Base-by-base conservation (phyloP, 2,329 filamentous ascomycete species). In the Hirsutella thompsonii region DNA sequence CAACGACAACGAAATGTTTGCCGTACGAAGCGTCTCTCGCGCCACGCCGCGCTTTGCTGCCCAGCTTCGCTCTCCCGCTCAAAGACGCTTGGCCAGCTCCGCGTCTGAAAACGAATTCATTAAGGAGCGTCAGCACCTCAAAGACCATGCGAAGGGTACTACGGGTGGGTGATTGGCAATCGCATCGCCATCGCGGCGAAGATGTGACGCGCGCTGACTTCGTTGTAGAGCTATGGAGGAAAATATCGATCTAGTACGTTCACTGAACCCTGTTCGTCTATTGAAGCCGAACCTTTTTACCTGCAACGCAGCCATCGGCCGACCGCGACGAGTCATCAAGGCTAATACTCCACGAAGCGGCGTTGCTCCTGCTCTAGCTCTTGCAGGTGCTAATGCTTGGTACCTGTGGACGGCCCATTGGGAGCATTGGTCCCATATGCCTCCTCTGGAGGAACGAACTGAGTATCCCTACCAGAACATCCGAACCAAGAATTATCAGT, bases 401-500 rank as follows among this genome's bases (percentile, higher is more conserved):
- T 79, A 81, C 59, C 79, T 94, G 48, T 98, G 88, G 87, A 80
- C 77, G 56, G 86, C 93, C 70, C 92, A 98, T 69, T 96, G 90
- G 90, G 85, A 93, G 68, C 92, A 98, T 75, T 87, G 83, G 78
- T 68, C 65, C 40, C 90, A 96, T 69, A 68, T 85, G 64, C 78
- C 83, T 46, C 84, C 92, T 51, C 72, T 90, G 53, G 87, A 94
- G 72, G 92, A 98, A 70, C 83, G 85, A 59, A 68, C 75, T 56
- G 86, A 96, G 72, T 98, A 96, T 69, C 70, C 88, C 45, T 98
- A 94, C 79, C 86, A 94, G 78, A 98, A 98, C 76, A 84, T 98
- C 65, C 84, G 92, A 62, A 76, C 78, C 63, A 95, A 92, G 81
- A 95, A 94, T 78, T 98, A 68, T 74, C 80, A 78, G 58, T 98